These are phyloP conservation scores for Raffaelea arxii DNA, from an alignment of 2,329 filamentous ascomycete species.

Conservation along the genomic window DNA sequence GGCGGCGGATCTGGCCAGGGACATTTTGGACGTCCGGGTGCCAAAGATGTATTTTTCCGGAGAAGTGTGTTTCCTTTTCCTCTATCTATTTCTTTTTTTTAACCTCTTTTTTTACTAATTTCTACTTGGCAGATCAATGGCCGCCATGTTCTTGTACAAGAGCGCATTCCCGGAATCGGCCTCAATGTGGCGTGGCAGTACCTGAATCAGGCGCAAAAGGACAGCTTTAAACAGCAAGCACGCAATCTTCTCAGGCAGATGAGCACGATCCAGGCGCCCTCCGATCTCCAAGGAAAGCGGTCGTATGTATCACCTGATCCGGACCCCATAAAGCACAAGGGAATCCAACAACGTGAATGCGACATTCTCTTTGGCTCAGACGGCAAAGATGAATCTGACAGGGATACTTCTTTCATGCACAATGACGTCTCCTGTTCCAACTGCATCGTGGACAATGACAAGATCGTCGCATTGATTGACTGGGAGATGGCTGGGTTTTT, in stretches of 20 bases:
- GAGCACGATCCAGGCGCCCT: constrained; percentile 15
- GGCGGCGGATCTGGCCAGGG: constrained; percentile 22
- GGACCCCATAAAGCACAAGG: neutral
- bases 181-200: constrained; percentile 27
- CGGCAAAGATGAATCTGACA: constrained; percentile 13
- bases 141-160: constrained; percentile 25
- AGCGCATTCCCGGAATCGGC: constrained; percentile 26
- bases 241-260: constrained; percentile 21
- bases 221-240: constrained; percentile 26
- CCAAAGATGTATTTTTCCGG: constrained; percentile 28
- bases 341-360: constrained; percentile 18
- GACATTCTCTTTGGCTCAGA: constrained; percentile 22
- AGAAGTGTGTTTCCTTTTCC: constrained; percentile 26
- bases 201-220: constrained; percentile 20
- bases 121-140: constrained; percentile 19
- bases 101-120: constrained; percentile 9
- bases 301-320: neutral
- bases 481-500: constrained; percentile 32
- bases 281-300: neutral
- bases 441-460: constrained; percentile 26
- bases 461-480: constrained; percentile 27
- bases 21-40: constrained; percentile 18
- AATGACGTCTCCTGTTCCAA: constrained; percentile 28
- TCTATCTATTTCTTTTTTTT: constrained; percentile 1
- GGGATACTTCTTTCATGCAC: constrained; percentile 28